Percentiles rank a stretch among this genome's conserved stretches.
Evolutionary conservation across 2,329 filamentous ascomycete genomes (phyloP).

Genomic region (Rasamsonia emersonii): DNA sequence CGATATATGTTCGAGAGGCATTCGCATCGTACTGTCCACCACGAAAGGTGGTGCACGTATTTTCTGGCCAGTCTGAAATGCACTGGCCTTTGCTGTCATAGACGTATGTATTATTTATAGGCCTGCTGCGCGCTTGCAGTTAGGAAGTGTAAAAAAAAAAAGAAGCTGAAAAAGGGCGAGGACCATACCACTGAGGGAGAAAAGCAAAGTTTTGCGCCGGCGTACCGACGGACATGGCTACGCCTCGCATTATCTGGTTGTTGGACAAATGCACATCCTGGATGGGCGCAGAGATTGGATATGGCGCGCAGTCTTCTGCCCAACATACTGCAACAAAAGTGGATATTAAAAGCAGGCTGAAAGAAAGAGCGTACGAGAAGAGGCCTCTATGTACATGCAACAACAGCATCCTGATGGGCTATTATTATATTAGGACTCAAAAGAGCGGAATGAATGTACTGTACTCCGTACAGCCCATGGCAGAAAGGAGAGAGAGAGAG

Average conservation of each 20-base stretch:
- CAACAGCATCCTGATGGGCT: too few species aligned
- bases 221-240: neutral
- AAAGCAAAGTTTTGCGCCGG: conserved; percentile 1
- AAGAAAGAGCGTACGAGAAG: too few species aligned
- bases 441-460: too few species aligned
- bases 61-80: neutral
- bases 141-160: neutral
- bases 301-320: conserved; percentile 2
- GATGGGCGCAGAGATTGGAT: conserved; percentile 1
- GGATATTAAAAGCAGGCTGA: too few species aligned
- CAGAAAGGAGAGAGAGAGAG: too few species aligned
- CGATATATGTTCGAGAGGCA: neutral
- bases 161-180: neutral
- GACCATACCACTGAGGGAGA: conserved; percentile 1
- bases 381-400: too few species aligned
- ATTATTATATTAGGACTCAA: too few species aligned
- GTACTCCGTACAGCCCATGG: too few species aligned
- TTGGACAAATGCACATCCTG: neutral
- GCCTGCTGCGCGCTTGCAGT: neutral
- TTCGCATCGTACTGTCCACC: neutral
- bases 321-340: too few species aligned
- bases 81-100: neutral
- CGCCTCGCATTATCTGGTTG: neutral
- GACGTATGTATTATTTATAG: conserved; percentile 1
- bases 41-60: neutral